phyloP scores from a whole-genome alignment of 2,329 filamentous ascomycete genomes.

The Pseudocercospora vitis region DNA sequence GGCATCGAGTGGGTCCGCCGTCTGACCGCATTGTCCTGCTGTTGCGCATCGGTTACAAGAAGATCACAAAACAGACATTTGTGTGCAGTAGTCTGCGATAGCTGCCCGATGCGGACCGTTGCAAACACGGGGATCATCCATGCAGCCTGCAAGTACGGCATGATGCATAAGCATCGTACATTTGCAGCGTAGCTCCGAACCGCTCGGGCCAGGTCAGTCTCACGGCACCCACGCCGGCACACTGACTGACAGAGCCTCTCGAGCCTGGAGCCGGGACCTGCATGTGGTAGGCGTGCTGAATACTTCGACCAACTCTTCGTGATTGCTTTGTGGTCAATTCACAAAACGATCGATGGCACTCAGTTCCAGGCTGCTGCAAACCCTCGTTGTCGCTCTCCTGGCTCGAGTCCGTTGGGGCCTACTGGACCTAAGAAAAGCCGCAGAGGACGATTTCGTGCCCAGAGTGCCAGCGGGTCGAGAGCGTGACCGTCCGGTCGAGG shows the following conservation, averaged over 20 bases:
- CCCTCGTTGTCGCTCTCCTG: not conserved
- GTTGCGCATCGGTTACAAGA: constrained; percentile 23
- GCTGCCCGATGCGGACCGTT: constrained; percentile 28
- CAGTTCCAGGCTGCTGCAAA: not conserved
- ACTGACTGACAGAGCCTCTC: constrained; percentile 6
- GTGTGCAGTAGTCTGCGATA: constrained; percentile 29
- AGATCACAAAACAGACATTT: constrained; percentile 26
- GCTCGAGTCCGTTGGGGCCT: not conserved
- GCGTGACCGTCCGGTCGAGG: constrained; percentile 22
- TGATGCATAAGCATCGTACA: constrained; percentile 10
- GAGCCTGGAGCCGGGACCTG: constrained; percentile 14
- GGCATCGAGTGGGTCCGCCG: constrained; percentile 16
- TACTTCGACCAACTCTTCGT: not conserved
- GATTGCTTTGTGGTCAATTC: not conserved
- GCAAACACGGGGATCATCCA: constrained; percentile 25
- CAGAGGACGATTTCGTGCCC: constrained; percentile 7
- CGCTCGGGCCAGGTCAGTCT: constrained; percentile 7
- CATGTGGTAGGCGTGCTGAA: constrained; percentile 1
- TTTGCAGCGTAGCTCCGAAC: not conserved
- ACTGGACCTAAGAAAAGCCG: constrained; percentile 11
- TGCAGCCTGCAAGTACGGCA: constrained; percentile 22
- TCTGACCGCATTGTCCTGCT: constrained; percentile 27
- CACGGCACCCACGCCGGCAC: constrained; percentile 12
- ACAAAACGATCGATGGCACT: constrained; percentile 3
- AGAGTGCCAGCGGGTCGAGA: constrained; percentile 19